Percentiles rank a stretch among this genome's conserved stretches.
Conservation (phyloP, 345 rosid species). For the Ailanthus altissimus region DNA sequence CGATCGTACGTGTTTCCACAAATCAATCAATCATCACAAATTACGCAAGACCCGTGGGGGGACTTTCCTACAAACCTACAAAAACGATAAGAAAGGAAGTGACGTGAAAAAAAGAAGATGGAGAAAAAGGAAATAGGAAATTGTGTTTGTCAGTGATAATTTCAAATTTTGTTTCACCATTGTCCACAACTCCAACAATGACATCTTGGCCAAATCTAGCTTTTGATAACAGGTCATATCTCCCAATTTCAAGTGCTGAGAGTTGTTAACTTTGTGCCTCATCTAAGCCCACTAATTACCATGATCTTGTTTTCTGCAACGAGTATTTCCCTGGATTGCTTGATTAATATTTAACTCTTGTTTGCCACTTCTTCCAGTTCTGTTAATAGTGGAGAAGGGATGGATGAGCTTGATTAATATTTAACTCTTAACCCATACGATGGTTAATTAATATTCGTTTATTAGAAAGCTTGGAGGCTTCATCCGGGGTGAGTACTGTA, state of each 20-base stretch:
- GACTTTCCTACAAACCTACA: conserved; percentile 19
- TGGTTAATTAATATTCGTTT: background rate
- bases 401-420: background rate
- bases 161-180: conserved; percentile 43
- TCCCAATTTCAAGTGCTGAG: conserved; percentile 1
- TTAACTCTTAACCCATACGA: background rate
- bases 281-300: conserved; percentile 78
- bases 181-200: conserved; percentile 77
- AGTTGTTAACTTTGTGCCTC: conserved; percentile 11
- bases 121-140: background rate
- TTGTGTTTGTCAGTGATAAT: background rate
- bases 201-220: conserved; percentile 68
- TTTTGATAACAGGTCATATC: conserved; percentile 37
- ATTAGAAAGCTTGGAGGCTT: conserved; percentile 73
- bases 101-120: conserved; percentile 25
- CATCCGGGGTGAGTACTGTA: conserved; percentile 58
- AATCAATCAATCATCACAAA: background rate
- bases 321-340: conserved; percentile 54
- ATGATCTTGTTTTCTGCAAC: conserved; percentile 82
- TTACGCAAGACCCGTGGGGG: background rate
- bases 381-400: conserved; percentile 24
- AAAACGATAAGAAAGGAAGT: conserved; percentile 19
- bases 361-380: conserved; percentile 65
- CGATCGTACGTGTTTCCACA: background rate
- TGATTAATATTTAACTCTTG: too few species aligned